Conservation (phyloP, 2,329 filamentous ascomycete species). For the Calonectria leucothoes region DNA sequence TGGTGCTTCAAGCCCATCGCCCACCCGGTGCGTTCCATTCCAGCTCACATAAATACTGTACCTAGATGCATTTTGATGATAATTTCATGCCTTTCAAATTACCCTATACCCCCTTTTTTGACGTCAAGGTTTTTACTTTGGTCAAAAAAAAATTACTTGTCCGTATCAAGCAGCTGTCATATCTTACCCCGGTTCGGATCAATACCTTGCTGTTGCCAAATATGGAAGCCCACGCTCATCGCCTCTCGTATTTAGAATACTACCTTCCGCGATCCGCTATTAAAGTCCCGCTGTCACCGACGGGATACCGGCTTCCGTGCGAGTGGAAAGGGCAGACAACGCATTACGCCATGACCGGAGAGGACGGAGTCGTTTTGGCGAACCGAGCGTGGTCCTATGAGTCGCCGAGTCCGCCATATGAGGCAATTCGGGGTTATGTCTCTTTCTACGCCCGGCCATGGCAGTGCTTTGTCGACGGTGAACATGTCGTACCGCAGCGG, state of each 20-base stretch:
- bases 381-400: conserved; percentile 71
- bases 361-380: conserved; percentile 53
- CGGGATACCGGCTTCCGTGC: conserved; percentile 60
- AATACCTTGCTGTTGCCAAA: background rate
- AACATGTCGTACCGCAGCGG: conserved; percentile 68
- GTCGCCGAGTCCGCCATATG: conserved; percentile 62
- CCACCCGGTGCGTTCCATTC: background rate
- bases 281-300: conserved; percentile 58
- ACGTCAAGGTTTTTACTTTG: background rate
- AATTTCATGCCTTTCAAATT: background rate
- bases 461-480: conserved; percentile 72
- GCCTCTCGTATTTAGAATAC: conserved; percentile 57
- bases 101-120: background rate
- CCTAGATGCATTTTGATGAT: background rate
- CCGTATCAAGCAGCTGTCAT: background rate
- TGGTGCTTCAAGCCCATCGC: background rate
- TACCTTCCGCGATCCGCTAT: conserved; percentile 67
- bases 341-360: conserved; percentile 63
- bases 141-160: background rate
- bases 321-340: conserved; percentile 72
- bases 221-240: background rate
- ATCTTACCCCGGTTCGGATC: background rate
- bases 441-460: conserved; percentile 71
- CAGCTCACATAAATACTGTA: background rate
- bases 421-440: conserved; percentile 64